These are phyloP conservation scores for Hypomontagnella submonticulosa DNA, from an alignment of 495 filamentous ascomycete genomes.

Conservation along the genomic window DNA sequence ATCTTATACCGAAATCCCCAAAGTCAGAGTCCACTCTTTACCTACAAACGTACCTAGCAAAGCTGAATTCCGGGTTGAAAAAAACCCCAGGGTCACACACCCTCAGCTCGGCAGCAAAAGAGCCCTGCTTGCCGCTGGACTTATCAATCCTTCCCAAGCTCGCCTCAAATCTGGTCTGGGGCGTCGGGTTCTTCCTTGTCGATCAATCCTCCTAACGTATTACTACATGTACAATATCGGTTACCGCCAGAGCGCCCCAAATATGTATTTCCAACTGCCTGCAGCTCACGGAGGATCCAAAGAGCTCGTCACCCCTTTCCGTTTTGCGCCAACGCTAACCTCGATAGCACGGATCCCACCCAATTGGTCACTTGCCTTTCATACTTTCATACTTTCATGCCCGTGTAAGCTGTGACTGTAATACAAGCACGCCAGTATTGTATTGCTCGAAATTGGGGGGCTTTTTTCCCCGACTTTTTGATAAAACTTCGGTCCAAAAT, in stretches of 20 bases:
- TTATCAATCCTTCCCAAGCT: slow-evolving; percentile 11
- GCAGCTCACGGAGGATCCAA: no score
- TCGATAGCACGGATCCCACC: slow-evolving; percentile 4
- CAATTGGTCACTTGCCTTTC: slow-evolving; percentile 6
- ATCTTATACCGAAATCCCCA: no score
- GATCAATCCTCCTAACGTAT: slow-evolving; percentile 13
- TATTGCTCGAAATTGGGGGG: no score
- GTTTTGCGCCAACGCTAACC: neutral
- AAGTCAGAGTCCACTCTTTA: no score
- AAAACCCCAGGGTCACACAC: neutral
- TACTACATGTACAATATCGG: neutral
- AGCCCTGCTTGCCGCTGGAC: neutral
- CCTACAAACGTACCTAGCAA: no score
- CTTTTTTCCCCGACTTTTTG: neutral
- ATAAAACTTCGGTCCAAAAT: slow-evolving; percentile 22
- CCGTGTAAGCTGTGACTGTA: neutral
- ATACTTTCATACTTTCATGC: no score
- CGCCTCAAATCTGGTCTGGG: slow-evolving; percentile 3
- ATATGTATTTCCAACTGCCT: no score
- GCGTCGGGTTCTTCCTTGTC: slow-evolving; percentile 16
- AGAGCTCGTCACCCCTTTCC: neutral
- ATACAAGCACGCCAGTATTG: slow-evolving; percentile 3
- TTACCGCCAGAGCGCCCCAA: no score
- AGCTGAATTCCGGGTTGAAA: neutral
- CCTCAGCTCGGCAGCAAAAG: slow-evolving; percentile 16